phyloP scores from a whole-genome alignment of 192 early-diverging fungal species.

The Podila clonocystis region DNA sequence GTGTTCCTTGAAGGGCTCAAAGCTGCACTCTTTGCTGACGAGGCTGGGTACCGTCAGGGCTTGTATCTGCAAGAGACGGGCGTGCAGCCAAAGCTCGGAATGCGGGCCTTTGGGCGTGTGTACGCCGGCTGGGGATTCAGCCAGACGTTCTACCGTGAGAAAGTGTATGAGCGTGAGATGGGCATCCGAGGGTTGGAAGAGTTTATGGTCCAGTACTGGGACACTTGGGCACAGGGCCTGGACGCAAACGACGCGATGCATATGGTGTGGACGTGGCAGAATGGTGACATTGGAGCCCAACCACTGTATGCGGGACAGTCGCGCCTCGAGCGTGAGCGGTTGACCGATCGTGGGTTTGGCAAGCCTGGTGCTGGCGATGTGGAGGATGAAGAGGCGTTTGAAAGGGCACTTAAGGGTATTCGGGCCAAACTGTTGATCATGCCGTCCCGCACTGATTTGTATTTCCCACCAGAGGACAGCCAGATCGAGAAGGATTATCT shows the following conservation, averaged over 20 bases:
- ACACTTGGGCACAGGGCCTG: constrained; percentile 22
- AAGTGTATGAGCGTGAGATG: constrained; percentile 24
- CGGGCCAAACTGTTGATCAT: constrained; percentile 22
- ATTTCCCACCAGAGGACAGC: constrained; percentile 38
- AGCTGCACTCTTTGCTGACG: constrained; percentile 13
- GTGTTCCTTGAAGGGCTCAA: constrained; percentile 31
- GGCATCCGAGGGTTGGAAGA: constrained; percentile 9
- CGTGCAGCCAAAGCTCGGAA: constrained; percentile 10
- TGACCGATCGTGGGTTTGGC: constrained; percentile 8
- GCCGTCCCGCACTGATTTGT: constrained; percentile 19
- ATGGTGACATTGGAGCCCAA: constrained; percentile 24
- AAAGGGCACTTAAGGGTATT: constrained; percentile 19
- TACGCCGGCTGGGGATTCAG: constrained; percentile 40
- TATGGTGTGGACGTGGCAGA: constrained; percentile 38
- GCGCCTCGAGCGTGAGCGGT: background rate
- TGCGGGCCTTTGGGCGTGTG: constrained; percentile 21
- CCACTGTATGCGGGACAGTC: constrained; percentile 24
- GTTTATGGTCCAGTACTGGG: constrained; percentile 28
- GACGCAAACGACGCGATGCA: constrained; percentile 35
- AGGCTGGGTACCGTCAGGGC: constrained; percentile 17
- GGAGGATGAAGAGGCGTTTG: constrained; percentile 25
- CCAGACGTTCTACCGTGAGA: constrained; percentile 35
- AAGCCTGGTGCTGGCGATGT: constrained; percentile 11
- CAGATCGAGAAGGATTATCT: constrained; percentile 36
- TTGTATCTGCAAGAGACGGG: constrained; percentile 16